Conservation (phyloP, 768 basidiomycete genomes). For the Clathrus columnatus region DNA sequence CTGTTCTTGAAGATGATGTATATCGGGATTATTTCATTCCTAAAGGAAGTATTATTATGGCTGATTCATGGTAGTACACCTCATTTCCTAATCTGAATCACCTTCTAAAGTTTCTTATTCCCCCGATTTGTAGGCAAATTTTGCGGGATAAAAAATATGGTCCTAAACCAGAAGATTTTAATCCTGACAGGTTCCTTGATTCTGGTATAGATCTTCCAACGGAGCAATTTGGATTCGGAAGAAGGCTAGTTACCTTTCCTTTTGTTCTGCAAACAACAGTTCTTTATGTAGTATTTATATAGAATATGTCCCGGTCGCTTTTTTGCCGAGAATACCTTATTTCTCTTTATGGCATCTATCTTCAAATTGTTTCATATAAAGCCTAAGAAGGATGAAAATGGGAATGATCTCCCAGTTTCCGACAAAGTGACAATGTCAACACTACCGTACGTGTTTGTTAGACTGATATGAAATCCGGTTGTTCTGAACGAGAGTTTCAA, state of each 20-base stretch:
- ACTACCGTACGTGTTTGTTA: not conserved
- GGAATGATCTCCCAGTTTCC: not conserved
- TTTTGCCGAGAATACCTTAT: not conserved
- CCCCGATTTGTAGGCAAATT: not conserved
- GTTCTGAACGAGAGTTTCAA: too few relatives aligned
- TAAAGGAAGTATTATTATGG: slow-evolving; percentile 1
- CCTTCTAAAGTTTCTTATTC: not conserved
- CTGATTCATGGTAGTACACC: not conserved
- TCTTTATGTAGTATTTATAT: not conserved
- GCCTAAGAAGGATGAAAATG: not conserved
- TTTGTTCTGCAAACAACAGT: not conserved
- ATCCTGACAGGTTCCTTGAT: not conserved
- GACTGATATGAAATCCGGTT: too few relatives aligned
- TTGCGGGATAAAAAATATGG: not conserved
- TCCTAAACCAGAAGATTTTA: not conserved
- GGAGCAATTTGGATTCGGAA: not conserved
- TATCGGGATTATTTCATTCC: not conserved
- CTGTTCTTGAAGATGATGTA: not conserved
- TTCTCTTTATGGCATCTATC: not conserved
- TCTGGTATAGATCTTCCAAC: not conserved
- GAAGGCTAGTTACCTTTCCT: not conserved
- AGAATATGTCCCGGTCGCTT: slow-evolving; percentile 1
- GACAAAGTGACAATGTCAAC: not conserved
- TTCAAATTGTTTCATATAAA: not conserved
- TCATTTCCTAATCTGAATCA: not conserved